phyloP scores from a whole-genome alignment of 1,139 yeast species.

The Candida labiduridarum region DNA sequence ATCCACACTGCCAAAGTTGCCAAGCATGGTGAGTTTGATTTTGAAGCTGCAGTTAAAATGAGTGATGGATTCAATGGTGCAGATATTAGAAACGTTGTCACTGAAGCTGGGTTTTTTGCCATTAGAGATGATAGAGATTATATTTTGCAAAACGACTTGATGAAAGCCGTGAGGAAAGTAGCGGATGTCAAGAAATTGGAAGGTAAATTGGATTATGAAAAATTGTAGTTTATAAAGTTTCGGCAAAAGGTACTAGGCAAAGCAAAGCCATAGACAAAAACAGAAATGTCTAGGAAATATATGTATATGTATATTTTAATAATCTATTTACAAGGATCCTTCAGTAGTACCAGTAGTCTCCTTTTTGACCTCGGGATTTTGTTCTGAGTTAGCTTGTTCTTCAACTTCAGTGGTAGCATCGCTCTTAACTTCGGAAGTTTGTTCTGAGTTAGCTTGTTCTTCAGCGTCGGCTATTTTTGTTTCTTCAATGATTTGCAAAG shows the following conservation, averaged over 20 bases:
- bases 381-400: background rate
- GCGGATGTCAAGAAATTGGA: constrained; percentile 96
- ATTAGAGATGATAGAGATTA: constrained; percentile 97
- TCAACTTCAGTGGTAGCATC: constrained; percentile 1
- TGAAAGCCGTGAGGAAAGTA: constrained; percentile 98
- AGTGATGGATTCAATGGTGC: constrained; percentile 99
- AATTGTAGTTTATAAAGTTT: constrained; percentile 46
- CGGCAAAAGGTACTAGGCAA: no score
- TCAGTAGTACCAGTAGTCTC: background rate
- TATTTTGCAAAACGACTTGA: constrained; percentile 87
- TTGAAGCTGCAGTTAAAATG: constrained; percentile 96
- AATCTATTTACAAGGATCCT: constrained; percentile 3
- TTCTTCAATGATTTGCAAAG: constrained; percentile 18
- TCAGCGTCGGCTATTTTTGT: constrained; percentile 6
- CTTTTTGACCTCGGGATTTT: background rate
- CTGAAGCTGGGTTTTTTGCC: constrained; percentile 99
- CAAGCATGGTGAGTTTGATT: constrained; percentile 95
- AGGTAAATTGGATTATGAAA: constrained; percentile 93
- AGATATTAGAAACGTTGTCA: constrained; percentile 93
- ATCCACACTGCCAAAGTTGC: constrained; percentile 87
- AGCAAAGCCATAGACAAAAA: no score
- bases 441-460: background rate
- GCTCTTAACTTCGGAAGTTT: background rate
- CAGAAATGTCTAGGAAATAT: background rate
- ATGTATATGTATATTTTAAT: background rate